Evolutionary conservation across 306 rosid species (phyloP).

Genomic region (Pterocarpus macrocarpus): DNA sequence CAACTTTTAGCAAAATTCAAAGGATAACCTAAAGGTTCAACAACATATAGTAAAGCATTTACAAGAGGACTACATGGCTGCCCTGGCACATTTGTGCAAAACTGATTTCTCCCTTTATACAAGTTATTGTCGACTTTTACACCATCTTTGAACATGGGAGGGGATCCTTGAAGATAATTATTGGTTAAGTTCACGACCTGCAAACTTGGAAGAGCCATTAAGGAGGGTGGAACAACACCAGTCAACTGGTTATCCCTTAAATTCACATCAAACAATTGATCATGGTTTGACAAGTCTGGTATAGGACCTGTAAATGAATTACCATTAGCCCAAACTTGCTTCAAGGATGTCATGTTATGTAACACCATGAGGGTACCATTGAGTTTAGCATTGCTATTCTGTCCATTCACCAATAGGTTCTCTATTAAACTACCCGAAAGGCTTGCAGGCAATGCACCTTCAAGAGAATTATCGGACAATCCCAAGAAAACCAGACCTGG

Average conservation of each 20-base stretch:
- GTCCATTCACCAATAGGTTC: conserved; percentile 71
- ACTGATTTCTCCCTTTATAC: conserved; percentile 49
- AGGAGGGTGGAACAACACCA: conserved; percentile 79
- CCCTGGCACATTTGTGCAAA: conserved; percentile 56
- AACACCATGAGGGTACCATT: conserved; percentile 74
- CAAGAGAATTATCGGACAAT: conserved; percentile 61
- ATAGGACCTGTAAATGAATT: conserved; percentile 82
- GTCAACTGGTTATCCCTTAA: conserved; percentile 77
- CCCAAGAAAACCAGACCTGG: conserved; percentile 59
- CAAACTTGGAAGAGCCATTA: conserved; percentile 51
- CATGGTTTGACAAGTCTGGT: conserved; percentile 65
- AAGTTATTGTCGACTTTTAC: conserved; percentile 57
- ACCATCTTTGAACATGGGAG: conserved; percentile 55
- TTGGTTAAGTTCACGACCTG: conserved; percentile 67
- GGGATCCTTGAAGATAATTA: conserved; percentile 80
- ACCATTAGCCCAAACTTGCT: conserved; percentile 62
- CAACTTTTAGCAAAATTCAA: conserved; percentile 65
- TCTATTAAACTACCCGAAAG: conserved; percentile 58
- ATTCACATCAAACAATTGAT: conserved; percentile 46
- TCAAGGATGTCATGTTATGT: conserved; percentile 63
- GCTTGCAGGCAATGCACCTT: conserved; percentile 70
- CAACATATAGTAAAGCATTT: conserved; percentile 55
- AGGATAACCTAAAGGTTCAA: conserved; percentile 69
- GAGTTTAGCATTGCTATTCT: conserved; percentile 56
- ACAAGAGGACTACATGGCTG: conserved; percentile 65